phyloP scores from a whole-genome alignment of 2,329 filamentous ascomycete genomes.

The Nakataea oryzae region DNA sequence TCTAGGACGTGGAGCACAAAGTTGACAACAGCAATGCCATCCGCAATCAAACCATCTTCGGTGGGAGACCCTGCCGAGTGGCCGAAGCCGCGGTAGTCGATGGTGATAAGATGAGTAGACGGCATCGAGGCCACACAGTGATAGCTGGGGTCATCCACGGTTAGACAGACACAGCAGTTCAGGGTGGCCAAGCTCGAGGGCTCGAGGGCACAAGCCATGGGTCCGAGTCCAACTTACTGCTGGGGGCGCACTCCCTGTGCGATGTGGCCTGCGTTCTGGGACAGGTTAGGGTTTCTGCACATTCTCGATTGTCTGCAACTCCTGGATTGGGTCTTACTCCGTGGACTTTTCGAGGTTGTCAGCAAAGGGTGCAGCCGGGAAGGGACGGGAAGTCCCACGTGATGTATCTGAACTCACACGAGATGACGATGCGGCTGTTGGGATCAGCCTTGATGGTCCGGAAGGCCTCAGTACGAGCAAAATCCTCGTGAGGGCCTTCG shows the following conservation, averaged over 20 bases:
- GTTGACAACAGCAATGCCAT: conserved; percentile 63
- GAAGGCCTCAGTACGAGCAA: conserved; percentile 49
- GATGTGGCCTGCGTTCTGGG: conserved; percentile 73
- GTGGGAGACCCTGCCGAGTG: conserved; percentile 69
- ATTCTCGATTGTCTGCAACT: background rate
- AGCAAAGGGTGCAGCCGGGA: conserved; percentile 6
- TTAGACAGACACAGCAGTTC: background rate
- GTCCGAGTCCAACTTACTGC: background rate
- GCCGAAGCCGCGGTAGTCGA: conserved; percentile 88
- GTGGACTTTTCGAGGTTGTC: conserved; percentile 35
- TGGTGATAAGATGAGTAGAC: conserved; percentile 66
- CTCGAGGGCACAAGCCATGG: background rate
- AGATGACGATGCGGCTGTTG: conserved; percentile 51
- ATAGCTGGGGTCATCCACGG: conserved; percentile 46
- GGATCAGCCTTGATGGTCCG: conserved; percentile 52
- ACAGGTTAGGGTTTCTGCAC: background rate
- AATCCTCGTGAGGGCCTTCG: conserved; percentile 37
- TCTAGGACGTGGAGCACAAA: conserved; percentile 57
- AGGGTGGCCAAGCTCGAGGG: background rate
- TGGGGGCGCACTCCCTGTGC: conserved; percentile 64
- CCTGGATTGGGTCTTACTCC: conserved; percentile 36
- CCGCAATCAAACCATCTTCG: conserved; percentile 71
- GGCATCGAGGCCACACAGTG: conserved; percentile 64
- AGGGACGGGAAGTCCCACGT: conserved; percentile 16
- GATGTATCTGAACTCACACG: conserved; percentile 34